These are phyloP conservation scores for Leccinum broughii DNA, from an alignment of 768 basidiomycete genomes.

Conservation along the genomic window DNA sequence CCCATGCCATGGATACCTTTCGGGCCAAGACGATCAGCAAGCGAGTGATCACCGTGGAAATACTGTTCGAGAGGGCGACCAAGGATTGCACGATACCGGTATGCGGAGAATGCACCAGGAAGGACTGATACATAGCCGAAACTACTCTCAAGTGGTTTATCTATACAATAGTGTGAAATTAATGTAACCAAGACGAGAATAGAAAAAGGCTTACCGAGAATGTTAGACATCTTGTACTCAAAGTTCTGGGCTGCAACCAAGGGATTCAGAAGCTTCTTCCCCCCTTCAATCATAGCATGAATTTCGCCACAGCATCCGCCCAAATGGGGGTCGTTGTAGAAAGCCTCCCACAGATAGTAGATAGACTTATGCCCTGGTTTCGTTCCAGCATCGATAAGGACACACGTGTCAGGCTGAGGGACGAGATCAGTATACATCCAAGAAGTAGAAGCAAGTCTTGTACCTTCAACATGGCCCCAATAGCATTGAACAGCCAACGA, in stretches of 20 bases:
- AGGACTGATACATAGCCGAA: constrained; percentile 96
- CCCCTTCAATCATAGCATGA: constrained; percentile 94
- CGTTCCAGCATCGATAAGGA: constrained; percentile 93
- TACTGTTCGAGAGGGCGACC: constrained; percentile 85
- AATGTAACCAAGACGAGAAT: neutral
- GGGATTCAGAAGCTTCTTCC: constrained; percentile 88
- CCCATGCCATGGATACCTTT: constrained; percentile 98
- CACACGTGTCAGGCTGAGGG: constrained; percentile 82
- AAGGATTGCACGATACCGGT: constrained; percentile 89
- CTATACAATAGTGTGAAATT: constrained; percentile 37
- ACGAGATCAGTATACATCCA: neutral
- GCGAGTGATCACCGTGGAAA: constrained; percentile 84
- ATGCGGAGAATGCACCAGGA: constrained; percentile 96
- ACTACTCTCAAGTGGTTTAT: constrained; percentile 92
- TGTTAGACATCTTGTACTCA: constrained; percentile 98
- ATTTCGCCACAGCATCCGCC: constrained; percentile 95
- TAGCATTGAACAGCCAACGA: constrained; percentile 94
- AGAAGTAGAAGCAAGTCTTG: constrained; percentile 15
- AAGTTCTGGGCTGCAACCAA: constrained; percentile 95
- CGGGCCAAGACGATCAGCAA: constrained; percentile 87
- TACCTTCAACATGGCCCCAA: constrained; percentile 78
- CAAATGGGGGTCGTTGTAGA: constrained; percentile 75
- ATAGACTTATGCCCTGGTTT: constrained; percentile 97
- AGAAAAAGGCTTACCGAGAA: constrained; percentile 57
- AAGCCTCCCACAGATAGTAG: constrained; percentile 93